Percentiles rank a stretch among this genome's conserved stretches.
Evolutionary conservation across 2,329 filamentous ascomycete genomes (phyloP).

Genomic region (Blastomyces percursus): DNA sequence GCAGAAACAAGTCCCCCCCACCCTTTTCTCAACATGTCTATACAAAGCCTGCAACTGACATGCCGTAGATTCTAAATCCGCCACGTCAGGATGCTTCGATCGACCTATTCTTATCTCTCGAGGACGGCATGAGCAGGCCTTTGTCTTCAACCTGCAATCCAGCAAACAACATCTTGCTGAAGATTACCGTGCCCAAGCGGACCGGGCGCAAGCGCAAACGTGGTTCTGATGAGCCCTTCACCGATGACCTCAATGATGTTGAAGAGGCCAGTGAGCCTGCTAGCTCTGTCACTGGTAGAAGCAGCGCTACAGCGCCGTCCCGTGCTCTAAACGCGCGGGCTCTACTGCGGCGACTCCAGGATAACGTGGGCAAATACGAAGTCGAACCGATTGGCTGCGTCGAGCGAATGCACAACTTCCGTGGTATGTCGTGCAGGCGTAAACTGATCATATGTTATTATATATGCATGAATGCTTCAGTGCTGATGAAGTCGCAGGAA

Average conservation of each 20-base stretch:
- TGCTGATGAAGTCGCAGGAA: constrained; percentile 32
- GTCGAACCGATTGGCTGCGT: constrained; percentile 63
- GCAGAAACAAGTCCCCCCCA: background rate
- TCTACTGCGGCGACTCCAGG: constrained; percentile 54
- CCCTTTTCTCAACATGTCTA: background rate
- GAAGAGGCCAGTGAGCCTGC: constrained; percentile 16
- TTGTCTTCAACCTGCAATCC: constrained; percentile 63
- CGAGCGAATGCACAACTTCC: constrained; percentile 73
- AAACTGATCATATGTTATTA: background rate
- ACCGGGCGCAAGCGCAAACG: constrained; percentile 79
- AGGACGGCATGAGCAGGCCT: constrained; percentile 68
- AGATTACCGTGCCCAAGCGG: constrained; percentile 73
- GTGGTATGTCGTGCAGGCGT: constrained; percentile 40
- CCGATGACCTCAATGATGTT: constrained; percentile 33
- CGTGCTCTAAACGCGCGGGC: constrained; percentile 38
- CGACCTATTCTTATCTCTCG: constrained; percentile 65
- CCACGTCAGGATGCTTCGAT: constrained; percentile 40
- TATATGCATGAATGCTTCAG: background rate
- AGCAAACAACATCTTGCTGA: constrained; percentile 75
- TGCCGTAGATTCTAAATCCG: constrained; percentile 35
- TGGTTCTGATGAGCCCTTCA: constrained; percentile 58
- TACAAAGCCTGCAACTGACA: background rate
- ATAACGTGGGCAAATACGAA: constrained; percentile 57
- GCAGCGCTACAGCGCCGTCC: constrained; percentile 29
- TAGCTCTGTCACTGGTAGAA: constrained; percentile 18